Conservation (phyloP, 1,139 yeast species). For the Pichia norvegensis region DNA sequence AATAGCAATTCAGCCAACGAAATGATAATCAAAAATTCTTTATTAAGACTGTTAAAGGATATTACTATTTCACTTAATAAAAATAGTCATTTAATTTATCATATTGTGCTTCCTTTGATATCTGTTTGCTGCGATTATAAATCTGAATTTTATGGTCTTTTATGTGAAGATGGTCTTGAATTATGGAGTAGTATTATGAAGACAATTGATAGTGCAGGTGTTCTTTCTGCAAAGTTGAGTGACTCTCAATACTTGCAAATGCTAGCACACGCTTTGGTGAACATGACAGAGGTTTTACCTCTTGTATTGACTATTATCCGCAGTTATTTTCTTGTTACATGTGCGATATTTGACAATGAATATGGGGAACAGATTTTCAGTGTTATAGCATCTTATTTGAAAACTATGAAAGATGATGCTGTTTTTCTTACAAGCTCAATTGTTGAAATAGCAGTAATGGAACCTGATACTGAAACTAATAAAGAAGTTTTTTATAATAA, state of each 20-base stretch:
- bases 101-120: conserved; percentile 61
- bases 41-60: conserved; percentile 61
- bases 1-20: conserved; percentile 43
- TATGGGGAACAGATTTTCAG: conserved; percentile 38
- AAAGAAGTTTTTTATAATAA: conserved; percentile 30
- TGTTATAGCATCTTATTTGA: conserved; percentile 48
- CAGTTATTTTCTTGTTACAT: conserved; percentile 59
- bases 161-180: conserved; percentile 84
- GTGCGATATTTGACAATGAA: conserved; percentile 37
- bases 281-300: conserved; percentile 73
- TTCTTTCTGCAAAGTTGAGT: conserved; percentile 36
- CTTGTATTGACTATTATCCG: conserved; percentile 59
- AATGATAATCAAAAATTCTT: conserved; percentile 62
- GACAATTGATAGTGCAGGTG: conserved; percentile 34
- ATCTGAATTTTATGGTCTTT: conserved; percentile 51
- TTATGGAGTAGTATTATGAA: conserved; percentile 71
- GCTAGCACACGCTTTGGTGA: conserved; percentile 42
- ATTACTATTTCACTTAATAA: conserved; percentile 58
- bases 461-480: conserved; percentile 17
- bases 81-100: conserved; percentile 51
- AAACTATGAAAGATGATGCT: conserved; percentile 64
- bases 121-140: conserved; percentile 54
- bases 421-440: conserved; percentile 49
- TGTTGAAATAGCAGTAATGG: conserved; percentile 47
- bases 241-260: conserved; percentile 35